phyloP scores from a whole-genome alignment of 2,329 filamentous ascomycete species.

The Exophiala xenobiotica region DNA sequence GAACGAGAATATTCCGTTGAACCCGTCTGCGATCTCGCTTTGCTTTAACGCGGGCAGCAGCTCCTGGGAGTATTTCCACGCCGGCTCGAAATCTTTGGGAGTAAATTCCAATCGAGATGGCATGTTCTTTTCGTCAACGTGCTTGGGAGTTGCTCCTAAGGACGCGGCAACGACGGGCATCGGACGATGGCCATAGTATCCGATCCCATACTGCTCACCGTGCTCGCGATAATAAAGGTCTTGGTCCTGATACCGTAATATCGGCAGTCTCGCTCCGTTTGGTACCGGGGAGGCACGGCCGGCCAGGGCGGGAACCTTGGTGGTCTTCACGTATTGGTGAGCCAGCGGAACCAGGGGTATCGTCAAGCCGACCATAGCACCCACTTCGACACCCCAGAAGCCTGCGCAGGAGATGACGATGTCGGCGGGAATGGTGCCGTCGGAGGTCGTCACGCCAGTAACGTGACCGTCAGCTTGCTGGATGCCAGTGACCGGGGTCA shows the following conservation, averaged over 20 bases:
- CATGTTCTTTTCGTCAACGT: conserved; percentile 61
- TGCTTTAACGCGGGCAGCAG: conserved; percentile 55
- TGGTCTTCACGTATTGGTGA: conserved; percentile 65
- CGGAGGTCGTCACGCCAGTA: conserved; percentile 56
- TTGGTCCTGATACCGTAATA: conserved; percentile 62
- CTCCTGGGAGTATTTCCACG: conserved; percentile 57
- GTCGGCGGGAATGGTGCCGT: conserved; percentile 55
- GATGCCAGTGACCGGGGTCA: conserved; percentile 59
- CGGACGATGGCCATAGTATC: conserved; percentile 63
- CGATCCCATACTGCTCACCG: conserved; percentile 62
- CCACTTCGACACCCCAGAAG: conserved; percentile 66
- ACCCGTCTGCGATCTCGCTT: conserved; percentile 57
- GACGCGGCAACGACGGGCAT: conserved; percentile 59
- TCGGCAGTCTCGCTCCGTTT: conserved; percentile 57
- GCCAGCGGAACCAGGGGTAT: conserved; percentile 61
- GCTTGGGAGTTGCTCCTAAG: conserved; percentile 52
- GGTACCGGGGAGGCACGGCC: conserved; percentile 44
- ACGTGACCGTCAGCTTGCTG: conserved; percentile 50
- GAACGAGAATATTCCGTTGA: conserved; percentile 67
- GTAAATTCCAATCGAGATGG: conserved; percentile 63
- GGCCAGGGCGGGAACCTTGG: conserved; percentile 47
- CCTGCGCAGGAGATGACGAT: conserved; percentile 64
- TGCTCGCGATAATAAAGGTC: conserved; percentile 66
- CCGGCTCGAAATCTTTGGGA: conserved; percentile 58
- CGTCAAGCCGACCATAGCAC: conserved; percentile 58